Percentiles rank a stretch among this genome's conserved stretches.
phyloP scores from a whole-genome alignment of 805 yeast genomes.

The Yarrowia sp. region DNA sequence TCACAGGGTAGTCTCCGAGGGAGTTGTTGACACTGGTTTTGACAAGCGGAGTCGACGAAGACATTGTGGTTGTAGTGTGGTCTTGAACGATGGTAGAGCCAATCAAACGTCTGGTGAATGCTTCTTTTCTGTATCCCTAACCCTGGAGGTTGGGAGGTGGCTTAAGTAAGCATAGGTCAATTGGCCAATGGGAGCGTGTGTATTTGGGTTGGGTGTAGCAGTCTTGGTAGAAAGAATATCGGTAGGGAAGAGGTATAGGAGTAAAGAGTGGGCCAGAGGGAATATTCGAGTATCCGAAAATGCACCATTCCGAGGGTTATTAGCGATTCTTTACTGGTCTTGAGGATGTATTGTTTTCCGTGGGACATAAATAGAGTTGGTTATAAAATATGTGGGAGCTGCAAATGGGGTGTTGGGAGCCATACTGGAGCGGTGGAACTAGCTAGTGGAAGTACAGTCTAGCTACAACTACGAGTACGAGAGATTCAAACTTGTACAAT shows the following conservation, averaged over 20 bases:
- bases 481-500: not conserved
- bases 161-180: not conserved
- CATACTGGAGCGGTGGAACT: not conserved
- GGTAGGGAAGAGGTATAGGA: not conserved
- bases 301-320: not conserved
- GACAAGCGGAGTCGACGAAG: constrained; percentile 25
- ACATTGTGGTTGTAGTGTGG: constrained; percentile 20
- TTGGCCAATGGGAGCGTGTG: constrained; percentile 13
- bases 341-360: not conserved
- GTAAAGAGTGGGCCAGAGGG: not conserved
- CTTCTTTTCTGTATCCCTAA: constrained; percentile 22
- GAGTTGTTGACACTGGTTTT: constrained; percentile 24
- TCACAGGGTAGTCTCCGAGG: constrained; percentile 23
- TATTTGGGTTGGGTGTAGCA: not conserved
- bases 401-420: not conserved
- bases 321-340: not conserved
- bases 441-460: too few relatives aligned
- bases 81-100: constrained; percentile 23
- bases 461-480: too few relatives aligned
- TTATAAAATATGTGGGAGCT: not conserved
- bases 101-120: constrained; percentile 23
- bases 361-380: not conserved
- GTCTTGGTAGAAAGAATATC: not conserved
- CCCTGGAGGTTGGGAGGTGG: constrained; percentile 10
- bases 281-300: not conserved